phyloP scores from a whole-genome alignment of 2,329 filamentous ascomycete genomes.

The Magnaporthiopsis rhizophila region DNA sequence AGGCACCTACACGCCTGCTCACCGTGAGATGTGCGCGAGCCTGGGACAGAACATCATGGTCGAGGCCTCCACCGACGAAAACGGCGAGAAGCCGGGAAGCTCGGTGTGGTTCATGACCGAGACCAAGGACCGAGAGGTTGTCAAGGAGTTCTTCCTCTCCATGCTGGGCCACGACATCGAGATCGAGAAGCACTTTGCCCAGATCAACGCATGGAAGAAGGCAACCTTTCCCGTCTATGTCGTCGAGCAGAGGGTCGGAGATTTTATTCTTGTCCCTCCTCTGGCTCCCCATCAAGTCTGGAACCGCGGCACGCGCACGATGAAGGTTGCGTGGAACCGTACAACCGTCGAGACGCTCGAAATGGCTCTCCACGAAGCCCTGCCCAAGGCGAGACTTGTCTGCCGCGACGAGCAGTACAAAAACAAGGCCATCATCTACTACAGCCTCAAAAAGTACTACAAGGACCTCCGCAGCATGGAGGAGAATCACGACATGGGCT shows the following conservation, averaged over 20 bases:
- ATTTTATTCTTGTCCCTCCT: slow-evolving; percentile 89
- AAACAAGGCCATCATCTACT: slow-evolving; percentile 93
- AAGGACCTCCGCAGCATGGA: slow-evolving; percentile 37
- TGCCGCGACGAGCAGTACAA: slow-evolving; percentile 98
- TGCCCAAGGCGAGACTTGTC: slow-evolving; percentile 82
- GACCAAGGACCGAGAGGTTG: slow-evolving; percentile 80
- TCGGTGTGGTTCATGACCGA: slow-evolving; percentile 99
- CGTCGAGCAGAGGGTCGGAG: slow-evolving; percentile 81
- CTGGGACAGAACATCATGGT: slow-evolving; percentile 98
- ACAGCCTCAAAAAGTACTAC: slow-evolving; percentile 72
- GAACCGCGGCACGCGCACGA: slow-evolving; percentile 91
- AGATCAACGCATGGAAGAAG: slow-evolving; percentile 90
- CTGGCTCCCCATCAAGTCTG: slow-evolving; percentile 95
- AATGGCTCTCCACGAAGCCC: slow-evolving; percentile 74
- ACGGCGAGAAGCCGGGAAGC: slow-evolving; percentile 74
- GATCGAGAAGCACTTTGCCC: slow-evolving; percentile 93
- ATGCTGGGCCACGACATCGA: slow-evolving; percentile 94
- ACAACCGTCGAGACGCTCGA: slow-evolving; percentile 88
- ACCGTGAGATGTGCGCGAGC: slow-evolving; percentile 96
- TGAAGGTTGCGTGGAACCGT: slow-evolving; percentile 98
- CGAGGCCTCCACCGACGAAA: slow-evolving; percentile 65
- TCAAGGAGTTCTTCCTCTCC: slow-evolving; percentile 89
- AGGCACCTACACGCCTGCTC: slow-evolving; percentile 90
- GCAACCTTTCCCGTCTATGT: slow-evolving; percentile 90
- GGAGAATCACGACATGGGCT: slow-evolving; percentile 41